phyloP scores from a whole-genome alignment of 768 basidiomycete genomes.

The Kwoniella sp. region DNA sequence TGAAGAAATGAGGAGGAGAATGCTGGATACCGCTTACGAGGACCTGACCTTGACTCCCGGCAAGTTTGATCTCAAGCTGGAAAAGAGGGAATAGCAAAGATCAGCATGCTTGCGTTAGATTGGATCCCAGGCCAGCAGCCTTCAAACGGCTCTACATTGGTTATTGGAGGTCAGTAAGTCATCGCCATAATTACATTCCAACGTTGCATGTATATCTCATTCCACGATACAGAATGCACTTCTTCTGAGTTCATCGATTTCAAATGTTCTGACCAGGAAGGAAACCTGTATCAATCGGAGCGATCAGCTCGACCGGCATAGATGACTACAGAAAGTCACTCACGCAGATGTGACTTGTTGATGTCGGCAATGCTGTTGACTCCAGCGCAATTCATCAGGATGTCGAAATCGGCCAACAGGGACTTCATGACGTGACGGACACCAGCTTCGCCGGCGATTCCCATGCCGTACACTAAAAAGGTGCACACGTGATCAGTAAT shows the following conservation, averaged over 20 bases:
- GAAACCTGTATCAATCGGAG: background rate
- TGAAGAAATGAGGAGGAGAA: slow-evolving; percentile 30
- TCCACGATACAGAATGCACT: too few species aligned
- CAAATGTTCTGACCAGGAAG: background rate
- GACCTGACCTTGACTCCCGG: slow-evolving; percentile 39
- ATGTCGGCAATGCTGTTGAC: slow-evolving; percentile 15
- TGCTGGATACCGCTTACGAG: slow-evolving; percentile 30
- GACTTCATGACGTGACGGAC: slow-evolving; percentile 70
- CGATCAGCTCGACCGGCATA: background rate
- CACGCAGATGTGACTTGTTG: slow-evolving; percentile 18
- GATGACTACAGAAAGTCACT: background rate
- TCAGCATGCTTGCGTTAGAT: too few species aligned
- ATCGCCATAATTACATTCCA: too few species aligned
- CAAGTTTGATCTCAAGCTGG: slow-evolving; percentile 32
- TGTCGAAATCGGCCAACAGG: slow-evolving; percentile 18
- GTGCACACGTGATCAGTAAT: background rate
- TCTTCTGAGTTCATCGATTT: too few species aligned
- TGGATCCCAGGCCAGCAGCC: too few species aligned
- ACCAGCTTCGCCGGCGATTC: slow-evolving; percentile 71
- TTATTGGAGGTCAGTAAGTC: too few species aligned
- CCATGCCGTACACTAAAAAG: slow-evolving; percentile 65
- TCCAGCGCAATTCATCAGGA: slow-evolving; percentile 19
- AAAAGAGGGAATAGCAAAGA: slow-evolving; percentile 5
- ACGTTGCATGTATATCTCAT: too few species aligned
- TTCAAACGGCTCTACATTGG: too few species aligned